A percentile compares a stretch with the other conserved stretches of the same genome.
These are phyloP conservation scores for Sporothrix pseudoabietina DNA, from an alignment of 2,329 filamentous ascomycete genomes.

Conservation along the genomic window DNA sequence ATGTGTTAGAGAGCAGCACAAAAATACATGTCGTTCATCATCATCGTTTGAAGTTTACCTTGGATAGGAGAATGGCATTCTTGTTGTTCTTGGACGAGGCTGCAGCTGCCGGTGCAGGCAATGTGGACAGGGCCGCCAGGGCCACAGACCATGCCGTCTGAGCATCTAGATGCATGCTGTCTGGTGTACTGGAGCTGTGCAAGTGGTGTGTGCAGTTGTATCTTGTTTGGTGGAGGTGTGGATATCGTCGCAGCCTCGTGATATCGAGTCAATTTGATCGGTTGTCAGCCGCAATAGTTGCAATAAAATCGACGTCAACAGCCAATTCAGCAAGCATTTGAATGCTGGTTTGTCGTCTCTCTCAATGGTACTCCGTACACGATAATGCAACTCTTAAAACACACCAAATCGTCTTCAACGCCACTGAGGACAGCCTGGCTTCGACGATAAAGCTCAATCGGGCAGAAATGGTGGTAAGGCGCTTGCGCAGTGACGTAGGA, in stretches of 20 bases:
- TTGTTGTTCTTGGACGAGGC: slow-evolving; percentile 42
- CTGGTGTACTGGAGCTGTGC: not conserved
- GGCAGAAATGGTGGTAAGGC: not conserved
- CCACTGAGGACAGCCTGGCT: slow-evolving; percentile 24
- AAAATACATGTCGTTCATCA: not conserved
- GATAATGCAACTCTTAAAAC: not conserved
- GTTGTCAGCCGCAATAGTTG: not conserved
- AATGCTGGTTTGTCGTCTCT: not conserved
- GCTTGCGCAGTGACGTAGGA: not conserved
- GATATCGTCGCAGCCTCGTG: slow-evolving; percentile 8
- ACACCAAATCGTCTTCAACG: not conserved
- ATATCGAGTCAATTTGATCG: not conserved
- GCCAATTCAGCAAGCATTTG: not conserved
- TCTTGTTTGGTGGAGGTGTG: not conserved
- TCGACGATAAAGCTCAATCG: not conserved
- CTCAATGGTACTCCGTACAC: not conserved
- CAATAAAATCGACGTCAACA: not conserved
- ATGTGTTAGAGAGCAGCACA: slow-evolving; percentile 49
- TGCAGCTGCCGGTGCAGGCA: slow-evolving; percentile 18
- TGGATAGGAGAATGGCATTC: slow-evolving; percentile 59
- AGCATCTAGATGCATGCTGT: slow-evolving; percentile 14
- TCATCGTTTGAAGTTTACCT: slow-evolving; percentile 53
- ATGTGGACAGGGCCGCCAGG: slow-evolving; percentile 13
- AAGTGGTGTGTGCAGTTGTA: not conserved
- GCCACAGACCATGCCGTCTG: slow-evolving; percentile 16